A percentile compares a stretch with the other conserved stretches of the same genome.
phyloP scores from a whole-genome alignment of 345 rosid species.

The Erodium maritimum region DNA sequence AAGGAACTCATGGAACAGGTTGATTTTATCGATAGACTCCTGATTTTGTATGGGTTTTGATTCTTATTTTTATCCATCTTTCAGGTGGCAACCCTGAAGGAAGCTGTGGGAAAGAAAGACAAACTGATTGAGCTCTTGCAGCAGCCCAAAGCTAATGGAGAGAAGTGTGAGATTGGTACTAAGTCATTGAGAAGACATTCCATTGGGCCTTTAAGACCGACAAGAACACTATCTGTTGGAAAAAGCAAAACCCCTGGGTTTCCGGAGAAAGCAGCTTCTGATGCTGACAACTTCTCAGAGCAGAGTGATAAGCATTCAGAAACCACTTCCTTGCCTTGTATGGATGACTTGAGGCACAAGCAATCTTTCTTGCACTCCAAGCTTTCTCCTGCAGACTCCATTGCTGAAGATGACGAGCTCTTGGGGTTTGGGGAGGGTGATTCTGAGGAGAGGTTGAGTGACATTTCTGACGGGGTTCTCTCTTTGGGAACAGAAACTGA shows the following conservation, averaged over 20 bases:
- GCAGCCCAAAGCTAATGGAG: slow-evolving; percentile 32
- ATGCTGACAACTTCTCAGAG: slow-evolving; percentile 50
- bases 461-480: slow-evolving; percentile 81
- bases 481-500: slow-evolving; percentile 94
- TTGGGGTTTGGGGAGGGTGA: slow-evolving; percentile 62
- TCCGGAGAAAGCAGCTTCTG: slow-evolving; percentile 39
- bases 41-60: too few species aligned
- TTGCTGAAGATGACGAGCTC: slow-evolving; percentile 53
- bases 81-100: slow-evolving; percentile 76
- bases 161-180: slow-evolving; percentile 40
- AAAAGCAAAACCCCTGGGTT: slow-evolving; percentile 28
- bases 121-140: slow-evolving; percentile 63
- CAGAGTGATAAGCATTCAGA: slow-evolving; percentile 70
- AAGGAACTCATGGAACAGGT: slow-evolving; percentile 97
- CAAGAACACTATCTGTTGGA: slow-evolving; percentile 21
- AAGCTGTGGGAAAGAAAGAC: slow-evolving; percentile 57
- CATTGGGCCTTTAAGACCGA: slow-evolving; percentile 29
- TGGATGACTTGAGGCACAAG: slow-evolving; percentile 32
- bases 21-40: too few species aligned
- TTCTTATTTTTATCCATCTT: too few species aligned
- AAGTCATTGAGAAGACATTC: slow-evolving; percentile 61
- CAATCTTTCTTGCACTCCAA: too few species aligned
- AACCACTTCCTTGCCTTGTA: slow-evolving; percentile 47
- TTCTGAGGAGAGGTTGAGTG: slow-evolving; percentile 82
- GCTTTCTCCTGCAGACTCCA: slow-evolving; percentile 29